Evolutionary conservation across 495 filamentous ascomycete genomes (phyloP), one percentile per base, ranked within the genome.

Genomic region (Daldinia concentrica): DNA sequence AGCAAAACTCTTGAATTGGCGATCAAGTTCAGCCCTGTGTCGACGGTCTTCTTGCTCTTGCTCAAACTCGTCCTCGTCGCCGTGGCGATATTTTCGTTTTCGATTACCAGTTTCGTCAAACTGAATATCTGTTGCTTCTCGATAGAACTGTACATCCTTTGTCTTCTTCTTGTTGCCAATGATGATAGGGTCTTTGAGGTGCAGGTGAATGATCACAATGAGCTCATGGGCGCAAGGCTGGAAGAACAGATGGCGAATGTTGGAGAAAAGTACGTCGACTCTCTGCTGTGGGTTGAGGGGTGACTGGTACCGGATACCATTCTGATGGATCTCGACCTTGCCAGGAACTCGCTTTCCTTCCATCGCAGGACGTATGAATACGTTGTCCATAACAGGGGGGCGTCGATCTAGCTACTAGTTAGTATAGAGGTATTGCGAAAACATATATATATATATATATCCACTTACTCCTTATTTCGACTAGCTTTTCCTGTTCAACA

Each of bases 61-160:
- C 78, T 98, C 96, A 67, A 98, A 98, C 77, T 99, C 96, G 75
- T 99, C 96, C 78, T 99, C 96, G 70, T 99, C 96, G 43, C 95
- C 96, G 78, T 96, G 98, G n/a, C 94, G 90, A 77, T 98, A 95
- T 82, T 97, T 97, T 56, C 96, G 91, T 81, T 98, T 97, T 51
- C 96, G 88, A 78, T 98, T 98, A 66, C 96, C 96, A 36, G 96
- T 99, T 82, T 99, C 96, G 77, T 99, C 96, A 73, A 99, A 98
- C 76, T 95, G 92, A 82, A 98, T 98, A 71, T 99, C 95, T 1
- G 95, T 98, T 11, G 96, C 96, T 81, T 99, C 96, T 50, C 96
- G 88, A 68, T 97, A 97, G 83, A 99, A 99, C 77, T 99, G 96
- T 0, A 99, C 90, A 81, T 99, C 96, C 79, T 95, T 95, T 4